Evolutionary conservation across 306 rosid genomes (phyloP).

Genomic region (Quercus ilex): DNA sequence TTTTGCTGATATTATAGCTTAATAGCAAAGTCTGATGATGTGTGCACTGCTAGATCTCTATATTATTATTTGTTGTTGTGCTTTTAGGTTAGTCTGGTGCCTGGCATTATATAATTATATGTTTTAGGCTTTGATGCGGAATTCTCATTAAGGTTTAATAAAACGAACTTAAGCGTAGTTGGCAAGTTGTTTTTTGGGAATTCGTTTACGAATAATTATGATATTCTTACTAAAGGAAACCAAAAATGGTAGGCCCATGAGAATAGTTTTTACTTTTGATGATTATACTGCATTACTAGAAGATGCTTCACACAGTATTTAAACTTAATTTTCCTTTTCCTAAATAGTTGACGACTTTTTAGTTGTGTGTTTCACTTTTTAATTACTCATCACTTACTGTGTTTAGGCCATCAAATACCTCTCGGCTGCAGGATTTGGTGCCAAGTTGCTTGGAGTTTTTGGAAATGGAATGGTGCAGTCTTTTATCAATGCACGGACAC

Average conservation of each 20-base stretch:
- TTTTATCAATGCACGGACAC: conserved; percentile 60
- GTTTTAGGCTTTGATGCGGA: not conserved
- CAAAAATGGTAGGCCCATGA: not conserved
- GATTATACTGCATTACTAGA: not conserved
- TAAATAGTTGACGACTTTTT: conserved; percentile 1
- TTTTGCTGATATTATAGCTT: not conserved
- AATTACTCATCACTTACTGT: conserved; percentile 31
- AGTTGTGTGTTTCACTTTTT: conserved; percentile 15
- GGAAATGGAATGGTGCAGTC: too few relatives aligned
- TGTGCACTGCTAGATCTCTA: not conserved
- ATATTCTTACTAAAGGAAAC: too few relatives aligned
- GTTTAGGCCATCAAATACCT: conserved; percentile 84
- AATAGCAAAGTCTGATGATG: not conserved
- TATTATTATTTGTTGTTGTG: not conserved
- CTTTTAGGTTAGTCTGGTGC: not conserved
- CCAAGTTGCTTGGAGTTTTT: conserved; percentile 80
- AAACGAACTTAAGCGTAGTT: not conserved
- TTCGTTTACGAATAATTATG: not conserved
- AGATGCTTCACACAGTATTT: conserved; percentile 9
- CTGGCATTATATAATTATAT: not conserved
- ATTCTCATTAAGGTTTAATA: not conserved
- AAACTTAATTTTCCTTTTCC: conserved; percentile 20
- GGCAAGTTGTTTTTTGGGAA: not conserved
- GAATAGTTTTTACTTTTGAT: not conserved
- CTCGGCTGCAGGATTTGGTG: conserved; percentile 95